Evolutionary conservation across 768 basidiomycete species (phyloP).

Genomic region (Auriculariales sp.): DNA sequence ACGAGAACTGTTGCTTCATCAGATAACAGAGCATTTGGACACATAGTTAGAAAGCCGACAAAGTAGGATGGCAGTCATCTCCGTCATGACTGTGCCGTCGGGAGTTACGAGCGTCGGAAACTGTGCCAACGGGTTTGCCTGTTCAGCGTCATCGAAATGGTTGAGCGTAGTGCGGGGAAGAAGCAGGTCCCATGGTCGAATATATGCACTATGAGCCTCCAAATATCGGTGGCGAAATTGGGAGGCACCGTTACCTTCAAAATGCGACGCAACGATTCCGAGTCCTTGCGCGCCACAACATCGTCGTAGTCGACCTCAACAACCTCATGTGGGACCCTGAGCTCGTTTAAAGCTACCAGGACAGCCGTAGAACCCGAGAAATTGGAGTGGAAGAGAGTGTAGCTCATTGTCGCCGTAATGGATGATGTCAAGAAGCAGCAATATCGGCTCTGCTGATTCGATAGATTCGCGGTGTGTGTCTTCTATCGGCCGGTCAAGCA

Average conservation of each 20-base stretch:
- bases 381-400: neutral
- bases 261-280: neutral
- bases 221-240: neutral
- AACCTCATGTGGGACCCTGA: neutral
- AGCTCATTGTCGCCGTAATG: neutral
- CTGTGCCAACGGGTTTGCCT: constrained; percentile 6
- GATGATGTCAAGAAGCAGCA: neutral
- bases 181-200: too few species aligned
- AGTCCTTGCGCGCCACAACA: neutral
- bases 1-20: neutral
- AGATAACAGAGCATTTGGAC: neutral
- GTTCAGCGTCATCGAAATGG: too few species aligned
- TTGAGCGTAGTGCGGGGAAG: too few species aligned
- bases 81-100: constrained; percentile 3
- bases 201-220: neutral
- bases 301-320: neutral
- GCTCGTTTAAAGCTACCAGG: neutral
- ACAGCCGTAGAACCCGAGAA: neutral
- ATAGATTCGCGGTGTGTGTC: too few species aligned
- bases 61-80: neutral
- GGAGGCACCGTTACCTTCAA: neutral
- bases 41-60: too few species aligned
- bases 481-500: too few species aligned
- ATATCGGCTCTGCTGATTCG: too few species aligned
- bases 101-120: constrained; percentile 4